Base-by-base conservation (phyloP, 768 basidiomycete genomes). In the Termitomyces sp. region DNA sequence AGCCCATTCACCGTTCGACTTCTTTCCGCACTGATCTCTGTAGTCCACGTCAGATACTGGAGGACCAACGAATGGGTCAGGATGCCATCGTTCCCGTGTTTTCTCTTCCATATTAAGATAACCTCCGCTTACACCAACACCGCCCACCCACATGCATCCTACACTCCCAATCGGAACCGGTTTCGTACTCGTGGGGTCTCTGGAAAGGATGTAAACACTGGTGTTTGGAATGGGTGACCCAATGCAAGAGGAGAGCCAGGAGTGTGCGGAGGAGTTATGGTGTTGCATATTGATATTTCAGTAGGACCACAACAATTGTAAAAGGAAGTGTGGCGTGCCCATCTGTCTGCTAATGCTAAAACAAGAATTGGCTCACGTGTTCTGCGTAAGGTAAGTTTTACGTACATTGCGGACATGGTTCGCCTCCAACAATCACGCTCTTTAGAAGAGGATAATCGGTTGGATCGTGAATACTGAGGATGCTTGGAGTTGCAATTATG, bases 201-300 rank as follows among this genome's bases (percentile, higher is more conserved):
- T 52, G 3, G 72, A 72, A 7, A 74, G 66, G 29, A 74, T 60
- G 58, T 74, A 74, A 0, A 75, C 71, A 16, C 65, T 76, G 34
- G 78, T 83, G 65, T 83, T 83, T 2, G 81, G 80, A 5, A 75
- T 79, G 6, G 82, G 82, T 3, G 64, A 68, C 0, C 82, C 82
- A 31, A 83, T 82, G 73, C 72, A 5, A 81, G 63, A 10, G 71
- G 67, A n/a, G 69, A 62, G 5, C 77, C 77, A 1, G 73, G 61
- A 12, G 60, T 62, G 65, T 81, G 81, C 1, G 68, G 69, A 26
- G 78, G 77, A 41, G 61, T 62, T 46, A 79, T 72, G 12, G 82
- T 84, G 62, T 84, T 84, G 33, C 79, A 76, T 54, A 84, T 81
- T 0, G 81, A 61, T 51, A 77, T 77, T 6, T 29, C 29, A 3